A percentile compares a stretch with the other conserved stretches of the same genome.
Conservation (phyloP, 306 rosid species). For the Medicago lupulina region DNA sequence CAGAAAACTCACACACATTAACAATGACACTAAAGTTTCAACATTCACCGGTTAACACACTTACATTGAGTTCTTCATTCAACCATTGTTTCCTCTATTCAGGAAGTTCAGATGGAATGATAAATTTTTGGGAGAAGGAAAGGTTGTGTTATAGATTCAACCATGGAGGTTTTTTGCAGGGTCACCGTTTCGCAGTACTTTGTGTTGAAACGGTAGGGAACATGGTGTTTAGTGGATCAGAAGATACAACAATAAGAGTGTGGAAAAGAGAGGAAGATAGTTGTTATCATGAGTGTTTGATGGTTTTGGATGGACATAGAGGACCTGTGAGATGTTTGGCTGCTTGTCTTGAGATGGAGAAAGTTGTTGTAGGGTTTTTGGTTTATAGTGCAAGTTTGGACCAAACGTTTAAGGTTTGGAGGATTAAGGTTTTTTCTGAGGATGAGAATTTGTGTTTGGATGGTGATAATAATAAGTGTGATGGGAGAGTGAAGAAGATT, state of each 20-base stretch:
- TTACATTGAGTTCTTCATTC: conserved; percentile 56
- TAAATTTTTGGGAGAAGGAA: conserved; percentile 78
- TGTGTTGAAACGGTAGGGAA: conserved; percentile 69
- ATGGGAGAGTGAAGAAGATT: conserved; percentile 33
- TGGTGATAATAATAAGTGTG: conserved; percentile 26
- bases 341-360: conserved; percentile 69
- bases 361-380: conserved; percentile 61
- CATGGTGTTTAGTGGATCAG: conserved; percentile 76
- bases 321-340: conserved; percentile 79
- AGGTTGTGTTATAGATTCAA: conserved; percentile 62
- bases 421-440: conserved; percentile 58
- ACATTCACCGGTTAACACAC: conserved; percentile 58
- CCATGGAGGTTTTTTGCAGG: conserved; percentile 76
- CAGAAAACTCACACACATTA: conserved; percentile 74
- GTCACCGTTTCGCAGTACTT: conserved; percentile 70
- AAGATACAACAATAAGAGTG: conserved; percentile 73
- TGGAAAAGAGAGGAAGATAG: conserved; percentile 75
- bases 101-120: conserved; percentile 69
- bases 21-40: conserved; percentile 69
- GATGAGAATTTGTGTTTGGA: conserved; percentile 51
- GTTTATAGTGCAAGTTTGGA: conserved; percentile 78
- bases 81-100: conserved; percentile 66
- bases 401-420: conserved; percentile 75
- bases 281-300: conserved; percentile 74
- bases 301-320: conserved; percentile 76